phyloP scores from a whole-genome alignment of 2,329 filamentous ascomycete species.

The Colletotrichum lentis region DNA sequence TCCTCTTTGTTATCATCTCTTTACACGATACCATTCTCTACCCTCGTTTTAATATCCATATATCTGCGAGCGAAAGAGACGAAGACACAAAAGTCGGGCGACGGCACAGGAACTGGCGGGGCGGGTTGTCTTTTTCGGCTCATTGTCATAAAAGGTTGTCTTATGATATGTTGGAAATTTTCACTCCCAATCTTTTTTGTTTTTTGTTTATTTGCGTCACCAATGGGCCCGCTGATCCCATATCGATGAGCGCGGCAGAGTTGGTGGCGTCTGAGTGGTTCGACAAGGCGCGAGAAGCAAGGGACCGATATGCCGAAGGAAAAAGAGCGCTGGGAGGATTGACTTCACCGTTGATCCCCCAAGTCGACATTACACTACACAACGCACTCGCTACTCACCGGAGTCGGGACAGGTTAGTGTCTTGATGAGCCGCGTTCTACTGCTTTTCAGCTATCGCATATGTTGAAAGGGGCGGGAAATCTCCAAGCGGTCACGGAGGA shows the following conservation, averaged over 20 bases:
- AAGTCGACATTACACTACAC: conserved; percentile 17
- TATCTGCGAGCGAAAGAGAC: conserved; percentile 37
- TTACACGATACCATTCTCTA: conserved; percentile 37
- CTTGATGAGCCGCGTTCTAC: conserved; percentile 20
- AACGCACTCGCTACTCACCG: conserved; percentile 6
- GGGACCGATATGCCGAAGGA: not conserved
- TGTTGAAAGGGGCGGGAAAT: conserved; percentile 32
- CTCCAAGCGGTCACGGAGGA: conserved; percentile 31
- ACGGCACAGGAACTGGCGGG: conserved; percentile 25
- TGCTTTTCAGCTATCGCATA: conserved; percentile 17
- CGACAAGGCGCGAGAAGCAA: not conserved
- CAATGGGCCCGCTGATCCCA: not conserved
- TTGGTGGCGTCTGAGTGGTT: not conserved
- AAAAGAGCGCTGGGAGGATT: conserved; percentile 10
- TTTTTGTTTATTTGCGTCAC: not conserved
- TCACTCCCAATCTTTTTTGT: conserved; percentile 19
- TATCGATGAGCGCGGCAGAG: not conserved
- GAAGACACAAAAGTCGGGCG: conserved; percentile 31
- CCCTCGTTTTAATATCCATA: conserved; percentile 38
- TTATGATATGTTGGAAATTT: conserved; percentile 32
- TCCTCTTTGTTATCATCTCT: conserved; percentile 7
- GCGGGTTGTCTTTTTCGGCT: conserved; percentile 32
- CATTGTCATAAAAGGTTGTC: conserved; percentile 26
- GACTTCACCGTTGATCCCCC: conserved; percentile 25
- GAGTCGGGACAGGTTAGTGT: conserved; percentile 25